A percentile compares a stretch with the other conserved stretches of the same genome.
Evolutionary conservation across 352 stramenopile species (phyloP).

Genomic region (Pythium apleroticum): DNA sequence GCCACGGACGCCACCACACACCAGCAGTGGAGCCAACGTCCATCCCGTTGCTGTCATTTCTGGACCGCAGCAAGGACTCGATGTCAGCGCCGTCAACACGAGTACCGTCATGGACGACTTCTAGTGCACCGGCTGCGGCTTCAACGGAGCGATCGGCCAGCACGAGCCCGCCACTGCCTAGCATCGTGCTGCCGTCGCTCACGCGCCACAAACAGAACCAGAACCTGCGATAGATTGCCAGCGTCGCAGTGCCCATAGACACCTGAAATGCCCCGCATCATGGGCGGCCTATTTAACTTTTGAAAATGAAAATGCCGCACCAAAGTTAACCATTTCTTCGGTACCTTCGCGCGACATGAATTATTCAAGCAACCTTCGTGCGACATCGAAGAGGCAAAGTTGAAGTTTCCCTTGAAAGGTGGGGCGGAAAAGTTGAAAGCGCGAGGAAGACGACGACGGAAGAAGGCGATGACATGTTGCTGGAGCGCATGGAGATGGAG

Average conservation of each 20-base stretch:
- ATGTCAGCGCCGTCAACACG: not conserved
- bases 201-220: slow-evolving; percentile 9
- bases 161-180: slow-evolving; percentile 15
- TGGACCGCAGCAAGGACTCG: slow-evolving; percentile 21
- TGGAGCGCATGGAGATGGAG: slow-evolving; percentile 38
- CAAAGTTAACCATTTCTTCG: slow-evolving; percentile 1
- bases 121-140: not conserved
- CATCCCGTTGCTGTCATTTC: slow-evolving; percentile 26
- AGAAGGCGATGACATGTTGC: slow-evolving; percentile 26
- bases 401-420: too few species aligned
- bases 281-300: slow-evolving; percentile 22
- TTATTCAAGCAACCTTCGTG: slow-evolving; percentile 8
- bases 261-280: not conserved
- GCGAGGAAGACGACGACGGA: not conserved
- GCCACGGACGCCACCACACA: slow-evolving; percentile 12
- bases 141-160: not conserved
- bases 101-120: slow-evolving; percentile 6
- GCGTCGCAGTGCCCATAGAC: not conserved
- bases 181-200: slow-evolving; percentile 28
- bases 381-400: too few species aligned
- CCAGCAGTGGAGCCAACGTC: slow-evolving; percentile 21
- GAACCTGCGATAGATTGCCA: slow-evolving; percentile 19
- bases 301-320: slow-evolving; percentile 13
- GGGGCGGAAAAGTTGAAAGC: slow-evolving; percentile 15
- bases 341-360: slow-evolving; percentile 6